Evolutionary conservation across 139 green algal species (phyloP), one percentile per base, ranked within the genome.

Genomic region (Mesotaenium endlicherianum): DNA sequence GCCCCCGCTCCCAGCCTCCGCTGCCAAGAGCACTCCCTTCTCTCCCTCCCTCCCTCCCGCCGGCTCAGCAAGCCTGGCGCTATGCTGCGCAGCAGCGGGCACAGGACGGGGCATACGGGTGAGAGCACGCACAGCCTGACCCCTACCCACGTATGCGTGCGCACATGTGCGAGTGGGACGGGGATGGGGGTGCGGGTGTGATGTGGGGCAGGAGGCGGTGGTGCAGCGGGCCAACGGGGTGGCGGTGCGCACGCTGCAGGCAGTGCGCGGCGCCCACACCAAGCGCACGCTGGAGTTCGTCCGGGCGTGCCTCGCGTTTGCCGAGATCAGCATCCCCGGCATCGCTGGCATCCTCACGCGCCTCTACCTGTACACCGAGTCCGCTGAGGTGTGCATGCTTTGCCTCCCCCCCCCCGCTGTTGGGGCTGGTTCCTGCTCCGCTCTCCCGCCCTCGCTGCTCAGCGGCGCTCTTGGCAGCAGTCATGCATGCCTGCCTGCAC

Each of bases 201-300:
- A n/a, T n/a, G n/a, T 20, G 50, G 20, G 20, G 50, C 50, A 75
- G 67, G 30, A 44, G 20, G 67, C 67, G 17, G 26, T 75, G 20
- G 67, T 60, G 17, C 67, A 75, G 17, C 17, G 17, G 67, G 20
- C 17, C 20, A 70, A 57, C 67, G 20, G 34, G 17, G 17, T 57
- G 26, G 67, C n/a, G 67, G 20, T 75, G 30, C 20, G 26, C 30
- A n/a, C 34, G 20, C 67, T 75, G 67, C 17, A 20, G 34, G 67
- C 30, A 17, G 34, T 75, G 20, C 17, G 20, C 17, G 26, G 67
- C 26, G 67, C 20, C 17, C 67, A 75, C 20, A 75, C 26, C 17
- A 75, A 44, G 67, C 67, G 67, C 30, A 75, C 26, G 17, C 17
- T 72, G 67, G 67, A 75, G 17, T 44, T 75, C 20, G 67, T 60